phyloP scores from a whole-genome alignment of 2,329 filamentous ascomycete species.

The Beauveria varroae region DNA sequence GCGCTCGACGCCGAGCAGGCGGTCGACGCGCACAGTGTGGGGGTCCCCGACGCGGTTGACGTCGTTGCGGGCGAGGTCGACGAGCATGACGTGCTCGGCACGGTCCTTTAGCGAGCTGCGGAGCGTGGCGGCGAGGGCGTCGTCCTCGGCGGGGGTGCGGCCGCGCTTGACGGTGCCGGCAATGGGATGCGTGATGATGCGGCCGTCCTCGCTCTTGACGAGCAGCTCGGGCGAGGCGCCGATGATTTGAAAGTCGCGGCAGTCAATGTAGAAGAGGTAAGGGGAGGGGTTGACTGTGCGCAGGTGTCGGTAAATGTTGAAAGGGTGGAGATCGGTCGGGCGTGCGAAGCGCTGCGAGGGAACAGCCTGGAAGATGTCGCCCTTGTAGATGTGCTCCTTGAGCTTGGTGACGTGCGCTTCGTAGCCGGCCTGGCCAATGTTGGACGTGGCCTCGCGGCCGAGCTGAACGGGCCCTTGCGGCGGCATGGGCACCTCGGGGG shows the following conservation, averaged over 20 bases:
- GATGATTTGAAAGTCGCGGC: constrained; percentile 86
- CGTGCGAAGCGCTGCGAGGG: constrained; percentile 89
- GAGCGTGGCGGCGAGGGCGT: constrained; percentile 68
- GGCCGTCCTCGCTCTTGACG: constrained; percentile 79
- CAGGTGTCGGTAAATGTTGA: constrained; percentile 95
- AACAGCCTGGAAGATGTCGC: constrained; percentile 96
- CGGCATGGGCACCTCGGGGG: constrained; percentile 69
- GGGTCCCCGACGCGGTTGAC: constrained; percentile 94
- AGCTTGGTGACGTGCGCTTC: constrained; percentile 78
- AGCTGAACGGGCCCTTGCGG: constrained; percentile 64
- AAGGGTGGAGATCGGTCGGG: constrained; percentile 85
- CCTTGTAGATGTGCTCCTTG: constrained; percentile 83
- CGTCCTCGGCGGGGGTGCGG: constrained; percentile 72
- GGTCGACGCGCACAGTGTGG: constrained; percentile 79
- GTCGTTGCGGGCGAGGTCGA: constrained; percentile 92
- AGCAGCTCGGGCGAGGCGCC: constrained; percentile 92
- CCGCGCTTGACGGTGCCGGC: constrained; percentile 91
- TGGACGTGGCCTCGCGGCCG: constrained; percentile 77
- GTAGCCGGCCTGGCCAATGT: constrained; percentile 84
- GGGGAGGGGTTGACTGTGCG: constrained; percentile 97
- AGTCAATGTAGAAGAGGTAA: constrained; percentile 94
- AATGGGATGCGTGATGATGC: constrained; percentile 94
- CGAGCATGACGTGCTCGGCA: constrained; percentile 94
- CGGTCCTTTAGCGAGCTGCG: constrained; percentile 80
- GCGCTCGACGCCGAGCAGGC: constrained; percentile 86